Conservation (phyloP, 106 monocot genomes). For the Allium sativum region DNA sequence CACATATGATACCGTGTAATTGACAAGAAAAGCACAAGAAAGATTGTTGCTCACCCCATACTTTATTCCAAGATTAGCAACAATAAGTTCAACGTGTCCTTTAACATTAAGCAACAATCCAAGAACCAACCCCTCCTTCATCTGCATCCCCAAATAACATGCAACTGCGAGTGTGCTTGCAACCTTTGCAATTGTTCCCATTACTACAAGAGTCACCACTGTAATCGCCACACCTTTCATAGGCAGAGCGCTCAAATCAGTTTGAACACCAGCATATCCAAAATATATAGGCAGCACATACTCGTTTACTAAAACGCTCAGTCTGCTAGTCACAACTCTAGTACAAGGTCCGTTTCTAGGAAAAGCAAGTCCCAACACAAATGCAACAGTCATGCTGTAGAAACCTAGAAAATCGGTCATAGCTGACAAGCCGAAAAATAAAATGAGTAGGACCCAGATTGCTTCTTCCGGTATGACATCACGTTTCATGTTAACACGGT, state of each 20-base stretch:
- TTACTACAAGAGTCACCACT: slow-evolving; percentile 12
- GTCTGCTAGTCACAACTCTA: slow-evolving; percentile 31
- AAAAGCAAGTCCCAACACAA: slow-evolving; percentile 39
- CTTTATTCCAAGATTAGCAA: slow-evolving; percentile 18
- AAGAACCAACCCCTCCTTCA: slow-evolving; percentile 32
- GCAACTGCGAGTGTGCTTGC: slow-evolving; percentile 34
- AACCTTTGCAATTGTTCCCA: slow-evolving; percentile 41
- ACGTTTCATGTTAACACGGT: not conserved
- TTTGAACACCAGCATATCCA: slow-evolving; percentile 25
- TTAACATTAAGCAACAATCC: slow-evolving; percentile 67
- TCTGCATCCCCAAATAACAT: slow-evolving; percentile 17
- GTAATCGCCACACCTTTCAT: not conserved
- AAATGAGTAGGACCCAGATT: not conserved
- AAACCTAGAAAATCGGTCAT: not conserved
- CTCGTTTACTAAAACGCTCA: slow-evolving; percentile 38
- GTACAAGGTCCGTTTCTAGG: slow-evolving; percentile 43
- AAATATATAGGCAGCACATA: slow-evolving; percentile 66
- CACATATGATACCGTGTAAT: no score
- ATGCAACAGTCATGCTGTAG: slow-evolving; percentile 23
- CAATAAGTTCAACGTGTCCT: slow-evolving; percentile 52
- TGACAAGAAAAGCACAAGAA: not conserved
- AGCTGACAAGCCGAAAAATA: not conserved
- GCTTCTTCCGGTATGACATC: not conserved
- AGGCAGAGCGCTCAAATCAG: slow-evolving; percentile 13
- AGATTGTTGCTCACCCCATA: slow-evolving; percentile 1